phyloP scores from a whole-genome alignment of 106 monocot genomes.

The Triglochin maritima region DNA sequence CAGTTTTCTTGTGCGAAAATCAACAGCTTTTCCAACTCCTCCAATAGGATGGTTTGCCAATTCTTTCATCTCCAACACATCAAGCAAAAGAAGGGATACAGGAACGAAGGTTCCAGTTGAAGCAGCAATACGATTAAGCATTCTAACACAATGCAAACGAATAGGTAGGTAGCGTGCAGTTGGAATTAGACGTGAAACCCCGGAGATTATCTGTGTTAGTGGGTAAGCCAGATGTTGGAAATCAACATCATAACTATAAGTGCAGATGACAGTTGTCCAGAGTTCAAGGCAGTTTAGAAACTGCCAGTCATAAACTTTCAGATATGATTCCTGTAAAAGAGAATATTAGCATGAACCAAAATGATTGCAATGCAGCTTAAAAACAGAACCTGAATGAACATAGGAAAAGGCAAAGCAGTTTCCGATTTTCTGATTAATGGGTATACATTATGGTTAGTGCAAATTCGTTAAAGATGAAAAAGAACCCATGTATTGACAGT shows the following conservation, averaged over 20 bases:
- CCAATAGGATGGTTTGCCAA: slow-evolving; percentile 40
- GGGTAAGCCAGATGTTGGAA: slow-evolving; percentile 87
- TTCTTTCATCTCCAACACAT: slow-evolving; percentile 93
- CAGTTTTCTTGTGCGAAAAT: slow-evolving; percentile 61
- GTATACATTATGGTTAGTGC: too few species aligned
- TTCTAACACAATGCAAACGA: slow-evolving; percentile 65
- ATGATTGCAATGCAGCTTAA: too few species aligned
- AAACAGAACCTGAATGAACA: too few species aligned
- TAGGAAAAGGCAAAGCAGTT: too few species aligned
- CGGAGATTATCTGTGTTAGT: slow-evolving; percentile 73
- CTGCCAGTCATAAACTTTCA: slow-evolving; percentile 96
- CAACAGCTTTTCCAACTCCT: slow-evolving; percentile 74
- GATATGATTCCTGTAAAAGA: slow-evolving; percentile 58
- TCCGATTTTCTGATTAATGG: too few species aligned
- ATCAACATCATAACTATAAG: slow-evolving; percentile 61
- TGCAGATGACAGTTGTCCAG: slow-evolving; percentile 74
- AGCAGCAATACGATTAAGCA: slow-evolving; percentile 74
- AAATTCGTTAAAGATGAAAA: too few species aligned
- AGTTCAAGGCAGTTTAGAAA: slow-evolving; percentile 86
- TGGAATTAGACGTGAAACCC: slow-evolving; percentile 76
- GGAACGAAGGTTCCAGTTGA: slow-evolving; percentile 72
- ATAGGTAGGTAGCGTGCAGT: slow-evolving; percentile 81
- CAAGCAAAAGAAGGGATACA: slow-evolving; percentile 64
- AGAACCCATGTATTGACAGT: too few species aligned
- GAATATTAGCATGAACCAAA: background rate